Base-by-base conservation (phyloP, 2,329 filamentous ascomycete species). In the Leptographium wingfieldii region DNA sequence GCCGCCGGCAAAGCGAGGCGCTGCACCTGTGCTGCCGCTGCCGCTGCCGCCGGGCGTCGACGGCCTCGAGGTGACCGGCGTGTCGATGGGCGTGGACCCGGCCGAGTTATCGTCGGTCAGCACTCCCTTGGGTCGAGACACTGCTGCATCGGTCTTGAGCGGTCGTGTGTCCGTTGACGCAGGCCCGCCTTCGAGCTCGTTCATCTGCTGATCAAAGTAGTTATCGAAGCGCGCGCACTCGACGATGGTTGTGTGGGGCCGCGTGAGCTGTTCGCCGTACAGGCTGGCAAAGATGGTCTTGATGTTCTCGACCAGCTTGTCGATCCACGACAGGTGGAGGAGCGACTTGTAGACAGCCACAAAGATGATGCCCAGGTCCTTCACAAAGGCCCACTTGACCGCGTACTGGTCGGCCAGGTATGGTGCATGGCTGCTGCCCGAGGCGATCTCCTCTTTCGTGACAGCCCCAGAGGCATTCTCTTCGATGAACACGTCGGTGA, bases 291-390 rank as follows among this genome's bases (percentile, higher is more conserved):
- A 99, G 40, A 99, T 85, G 11, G 88, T 91, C 71, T 87, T 90
- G 68, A 97, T 90, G 68, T 97, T 95, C 69, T 96, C 92, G 66
- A 99, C 84, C 55, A 99, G 85, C 72, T 94, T 91, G 73, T 99
- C 94, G 65, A 97, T 90, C 94, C 95, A 99, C 14, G 89, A 92
- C 10, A 99, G 82, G 72, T 96, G 92, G 35, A 99, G 81, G 38
- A 99, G 83, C 48, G 92, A 96, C 70, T 95, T 89, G 73, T 99
- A 99, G 65, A 99, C 94, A 65, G 92, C 94, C 68, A 97, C 92
- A 73, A 99, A 99, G 65, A 99, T 95, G 65, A 99, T 76, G 49
- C 92, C 91, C 58, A 97, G 77, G 70, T 99, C 94, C 75, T 96
- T 97, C 59, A 87, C 87, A 43, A 88, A 84, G 5, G 90, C 91